Evolutionary conservation across 2,329 filamentous ascomycete genomes (phyloP), one percentile per base, ranked within the genome.

Genomic region (Cercospora sp.): DNA sequence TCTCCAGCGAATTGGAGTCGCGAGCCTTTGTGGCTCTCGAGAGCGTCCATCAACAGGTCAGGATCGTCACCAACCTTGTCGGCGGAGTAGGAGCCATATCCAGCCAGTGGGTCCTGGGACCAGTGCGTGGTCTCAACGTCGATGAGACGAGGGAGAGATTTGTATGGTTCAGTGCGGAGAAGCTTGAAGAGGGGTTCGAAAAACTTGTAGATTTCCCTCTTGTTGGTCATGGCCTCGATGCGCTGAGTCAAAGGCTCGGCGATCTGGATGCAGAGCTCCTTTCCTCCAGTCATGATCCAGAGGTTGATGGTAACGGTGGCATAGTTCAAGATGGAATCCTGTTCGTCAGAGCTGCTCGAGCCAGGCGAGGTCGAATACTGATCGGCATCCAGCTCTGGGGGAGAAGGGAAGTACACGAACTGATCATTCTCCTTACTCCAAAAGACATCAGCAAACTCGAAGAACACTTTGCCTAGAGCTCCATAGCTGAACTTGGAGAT

Each of bases 341-440:
- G 61, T 48, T 72, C 68, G 6, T 74, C 77, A 13, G 75, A 75
- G 61, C 76, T 76, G 64, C 78, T 78, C 30, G 77, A 71, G 36
- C 68, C 68, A 18, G 66, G 66, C 42, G 73, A 74, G 3, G 72
- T 73, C n/a, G 69, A 68, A 9, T 75, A 75, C 6, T 73, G 67
- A 7, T 77, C 78, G 6, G 76, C 69, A 3, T 55, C 72, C 20
- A 58, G 59, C 5, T 63, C 66, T 16, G 74, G 68, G 30, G 80
- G 80, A 13, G 80, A 78, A 1, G 80, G 80, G 62, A 81, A 82
- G 73, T 78, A 82, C 59, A 82, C 80, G 71, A 82, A 82, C 68
- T 82, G 80, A 73, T 82, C 80, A 68, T 82, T 80, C 63, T 82
- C 80, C 66, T 82, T 82, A 30, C 79, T 76, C 80, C 80, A 82